phyloP scores from a whole-genome alignment of 176 grass and related monocot species.

The Avena eriantha region DNA sequence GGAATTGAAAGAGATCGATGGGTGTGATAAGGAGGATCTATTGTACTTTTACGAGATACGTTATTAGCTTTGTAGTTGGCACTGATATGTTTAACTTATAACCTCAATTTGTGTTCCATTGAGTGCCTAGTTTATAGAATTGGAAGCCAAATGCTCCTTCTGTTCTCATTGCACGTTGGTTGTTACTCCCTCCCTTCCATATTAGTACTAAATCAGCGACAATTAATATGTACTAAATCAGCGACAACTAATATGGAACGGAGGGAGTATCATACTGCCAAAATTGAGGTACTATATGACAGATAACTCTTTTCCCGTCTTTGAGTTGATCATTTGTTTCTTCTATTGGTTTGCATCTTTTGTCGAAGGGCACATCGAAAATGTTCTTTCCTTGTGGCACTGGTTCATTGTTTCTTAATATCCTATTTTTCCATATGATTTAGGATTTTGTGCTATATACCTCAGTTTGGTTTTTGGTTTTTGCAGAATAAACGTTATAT shows the following conservation, averaged over 20 bases:
- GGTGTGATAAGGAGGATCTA: slow-evolving; percentile 13
- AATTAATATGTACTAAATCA: no score
- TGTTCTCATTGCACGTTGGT: slow-evolving; percentile 9
- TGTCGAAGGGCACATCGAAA: not conserved
- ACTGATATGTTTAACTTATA: slow-evolving; percentile 29
- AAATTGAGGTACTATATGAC: slow-evolving; percentile 15
- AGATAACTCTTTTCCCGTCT: not conserved
- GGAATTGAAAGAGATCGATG: not conserved
- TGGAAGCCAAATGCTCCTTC: slow-evolving; percentile 12
- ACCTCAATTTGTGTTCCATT: not conserved
- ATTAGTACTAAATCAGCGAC: no score
- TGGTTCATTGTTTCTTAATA: not conserved
- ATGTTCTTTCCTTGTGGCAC: not conserved
- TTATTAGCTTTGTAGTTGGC: slow-evolving; percentile 1
- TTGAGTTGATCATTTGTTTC: not conserved
- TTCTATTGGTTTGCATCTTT: not conserved
- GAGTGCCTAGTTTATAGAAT: not conserved
- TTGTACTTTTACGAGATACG: slow-evolving; percentile 3
- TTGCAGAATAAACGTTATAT: not conserved
- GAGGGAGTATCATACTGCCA: not conserved
- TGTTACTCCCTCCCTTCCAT: not conserved
- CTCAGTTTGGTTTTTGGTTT: not conserved
- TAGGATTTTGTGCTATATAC: not conserved
- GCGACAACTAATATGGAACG: no score
- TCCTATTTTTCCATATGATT: not conserved